These are phyloP conservation scores for Heliamphora pulchella DNA, from an alignment of 179 eudicot genomes.

Conservation along the genomic window DNA sequence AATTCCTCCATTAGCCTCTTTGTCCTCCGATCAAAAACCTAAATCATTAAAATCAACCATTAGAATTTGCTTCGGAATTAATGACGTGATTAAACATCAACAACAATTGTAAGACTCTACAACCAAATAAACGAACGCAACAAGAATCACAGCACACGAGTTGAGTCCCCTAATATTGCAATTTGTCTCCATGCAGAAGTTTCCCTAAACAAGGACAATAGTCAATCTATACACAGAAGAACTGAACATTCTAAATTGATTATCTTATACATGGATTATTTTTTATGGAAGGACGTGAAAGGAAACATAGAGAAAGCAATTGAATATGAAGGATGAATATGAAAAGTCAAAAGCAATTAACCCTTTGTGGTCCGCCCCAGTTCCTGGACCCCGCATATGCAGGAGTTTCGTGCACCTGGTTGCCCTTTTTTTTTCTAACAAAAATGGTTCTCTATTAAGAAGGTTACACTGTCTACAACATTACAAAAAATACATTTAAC, in stretches of 20 bases:
- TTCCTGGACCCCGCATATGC: no score
- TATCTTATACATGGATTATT: background rate
- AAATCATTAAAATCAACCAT: slow-evolving; percentile 16
- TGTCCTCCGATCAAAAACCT: slow-evolving; percentile 76
- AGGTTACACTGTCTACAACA: background rate
- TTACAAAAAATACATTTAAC: background rate
- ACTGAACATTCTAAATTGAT: background rate
- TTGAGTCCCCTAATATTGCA: slow-evolving; percentile 1
- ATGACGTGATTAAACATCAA: background rate
- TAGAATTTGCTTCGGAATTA: background rate
- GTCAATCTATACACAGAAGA: background rate
- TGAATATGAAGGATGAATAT: background rate
- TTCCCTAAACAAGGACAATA: background rate
- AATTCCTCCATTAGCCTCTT: slow-evolving; percentile 86
- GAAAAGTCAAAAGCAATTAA: background rate
- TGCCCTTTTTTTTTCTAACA: background rate
- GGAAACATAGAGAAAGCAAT: background rate
- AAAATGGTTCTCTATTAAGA: background rate
- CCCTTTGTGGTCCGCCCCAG: no score
- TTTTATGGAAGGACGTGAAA: background rate
- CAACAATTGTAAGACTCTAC: background rate
- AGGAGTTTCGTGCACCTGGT: no score
- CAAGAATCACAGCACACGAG: background rate
- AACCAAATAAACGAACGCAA: background rate
- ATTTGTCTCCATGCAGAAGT: background rate